Evolutionary conservation across 2,329 filamentous ascomycete genomes (phyloP).

Genomic region (Sclerotinia subarctica): DNA sequence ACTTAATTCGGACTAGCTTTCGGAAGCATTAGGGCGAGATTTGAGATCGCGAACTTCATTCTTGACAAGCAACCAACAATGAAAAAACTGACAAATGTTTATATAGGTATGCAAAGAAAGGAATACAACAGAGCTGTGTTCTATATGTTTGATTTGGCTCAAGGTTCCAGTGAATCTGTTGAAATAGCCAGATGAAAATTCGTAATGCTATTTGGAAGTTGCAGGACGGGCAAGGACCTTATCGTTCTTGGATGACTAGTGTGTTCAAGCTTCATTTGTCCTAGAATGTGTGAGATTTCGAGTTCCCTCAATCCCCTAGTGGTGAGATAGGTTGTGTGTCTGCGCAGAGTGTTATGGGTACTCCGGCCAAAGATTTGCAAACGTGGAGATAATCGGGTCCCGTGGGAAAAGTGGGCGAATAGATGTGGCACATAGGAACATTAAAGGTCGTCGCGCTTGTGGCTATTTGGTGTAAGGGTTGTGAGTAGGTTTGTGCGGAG

Average conservation of each 20-base stretch:
- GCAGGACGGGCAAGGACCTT: background rate
- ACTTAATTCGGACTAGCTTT: constrained; percentile 8
- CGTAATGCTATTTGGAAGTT: background rate
- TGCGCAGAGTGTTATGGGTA: background rate
- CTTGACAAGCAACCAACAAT: background rate
- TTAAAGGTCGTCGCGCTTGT: background rate
- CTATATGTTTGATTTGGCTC: background rate
- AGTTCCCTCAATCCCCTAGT: background rate
- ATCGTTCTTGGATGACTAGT: background rate
- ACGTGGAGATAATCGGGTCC: background rate
- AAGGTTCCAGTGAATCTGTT: background rate
- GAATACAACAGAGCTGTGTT: background rate
- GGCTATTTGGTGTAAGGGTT: background rate
- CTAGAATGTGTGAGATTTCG: too few species aligned
- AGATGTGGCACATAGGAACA: background rate
- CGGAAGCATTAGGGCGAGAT: constrained; percentile 19
- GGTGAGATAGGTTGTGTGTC: background rate
- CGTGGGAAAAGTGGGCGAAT: background rate
- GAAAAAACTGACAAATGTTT: background rate
- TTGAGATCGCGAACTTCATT: background rate
- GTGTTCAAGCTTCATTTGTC: background rate
- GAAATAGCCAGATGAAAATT: background rate
- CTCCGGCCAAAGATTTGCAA: background rate
- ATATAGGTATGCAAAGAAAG: background rate
- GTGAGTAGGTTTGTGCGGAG: background rate